Percentiles rank a stretch among this genome's conserved stretches.
These are phyloP conservation scores for Plenodomus tracheiphilus DNA, from an alignment of 2,329 filamentous ascomycete genomes.

Conservation along the genomic window DNA sequence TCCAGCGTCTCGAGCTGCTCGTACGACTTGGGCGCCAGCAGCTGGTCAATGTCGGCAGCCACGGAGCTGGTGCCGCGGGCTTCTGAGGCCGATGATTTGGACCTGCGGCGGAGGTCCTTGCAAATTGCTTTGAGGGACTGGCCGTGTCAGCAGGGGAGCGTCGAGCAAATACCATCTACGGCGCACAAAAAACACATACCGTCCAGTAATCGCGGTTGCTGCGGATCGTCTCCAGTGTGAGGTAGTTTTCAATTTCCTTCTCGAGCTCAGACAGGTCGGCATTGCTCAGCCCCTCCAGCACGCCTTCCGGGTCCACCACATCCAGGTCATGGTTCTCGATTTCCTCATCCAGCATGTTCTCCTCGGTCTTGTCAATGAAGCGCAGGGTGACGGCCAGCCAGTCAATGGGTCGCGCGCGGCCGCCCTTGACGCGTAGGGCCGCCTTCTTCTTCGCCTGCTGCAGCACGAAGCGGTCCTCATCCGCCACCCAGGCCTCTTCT, in stretches of 20 bases:
- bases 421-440: constrained; percentile 88
- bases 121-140: constrained; percentile 83
- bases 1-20: constrained; percentile 87
- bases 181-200: constrained; percentile 41
- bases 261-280: constrained; percentile 74
- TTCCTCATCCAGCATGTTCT: constrained; percentile 80
- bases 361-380: constrained; percentile 77
- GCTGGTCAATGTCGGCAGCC: constrained; percentile 81
- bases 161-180: constrained; percentile 19
- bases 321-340: constrained; percentile 74
- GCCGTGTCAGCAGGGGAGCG: constrained; percentile 11
- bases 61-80: constrained; percentile 81
- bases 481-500: constrained; percentile 74
- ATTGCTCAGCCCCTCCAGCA: constrained; percentile 73
- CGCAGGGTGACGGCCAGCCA: constrained; percentile 89
- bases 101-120: constrained; percentile 70
- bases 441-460: constrained; percentile 98
- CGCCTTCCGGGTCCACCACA: constrained; percentile 76
- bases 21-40: constrained; percentile 81
- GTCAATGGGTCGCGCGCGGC: constrained; percentile 89
- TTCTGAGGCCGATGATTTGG: constrained; percentile 63
- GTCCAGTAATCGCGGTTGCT: constrained; percentile 88
- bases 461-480: constrained; percentile 94
- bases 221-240: constrained; percentile 75
- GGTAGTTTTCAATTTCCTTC: constrained; percentile 78